Evolutionary conservation across 1,284 basidiomycete genomes (phyloP).

Genomic region (Microbotryum violaceum): DNA sequence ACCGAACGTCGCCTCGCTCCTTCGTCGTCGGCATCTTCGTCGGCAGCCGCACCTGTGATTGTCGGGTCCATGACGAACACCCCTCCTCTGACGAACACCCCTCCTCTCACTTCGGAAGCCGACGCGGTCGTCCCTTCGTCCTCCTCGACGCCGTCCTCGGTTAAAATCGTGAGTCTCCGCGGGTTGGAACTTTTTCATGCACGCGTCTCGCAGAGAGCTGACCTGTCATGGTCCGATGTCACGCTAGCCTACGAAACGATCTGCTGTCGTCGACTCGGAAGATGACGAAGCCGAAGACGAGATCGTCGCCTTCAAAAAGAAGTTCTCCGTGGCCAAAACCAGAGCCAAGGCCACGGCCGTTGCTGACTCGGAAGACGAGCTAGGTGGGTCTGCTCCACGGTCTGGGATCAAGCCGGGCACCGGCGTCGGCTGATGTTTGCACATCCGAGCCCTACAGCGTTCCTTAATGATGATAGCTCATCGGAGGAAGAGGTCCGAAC

Average conservation of each 20-base stretch:
- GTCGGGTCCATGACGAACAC: neutral
- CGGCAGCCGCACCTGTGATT: too few species aligned
- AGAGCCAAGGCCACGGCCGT: slow-evolving; percentile 9
- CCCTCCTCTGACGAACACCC: too few species aligned
- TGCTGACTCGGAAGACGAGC: slow-evolving; percentile 32
- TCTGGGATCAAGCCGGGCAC: neutral
- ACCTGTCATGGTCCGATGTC: too few species aligned
- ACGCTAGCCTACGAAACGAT: neutral
- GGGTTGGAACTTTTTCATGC: too few species aligned
- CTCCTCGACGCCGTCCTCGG: too few species aligned
- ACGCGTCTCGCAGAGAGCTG: too few species aligned
- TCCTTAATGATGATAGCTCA: neutral
- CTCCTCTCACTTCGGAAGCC: too few species aligned
- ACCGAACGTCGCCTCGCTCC: too few species aligned
- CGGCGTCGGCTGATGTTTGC: too few species aligned
- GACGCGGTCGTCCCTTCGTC: too few species aligned
- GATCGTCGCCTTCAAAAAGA: slow-evolving; percentile 19
- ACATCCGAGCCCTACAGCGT: neutral
- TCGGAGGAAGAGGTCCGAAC: neutral
- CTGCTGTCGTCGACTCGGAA: slow-evolving; percentile 11
- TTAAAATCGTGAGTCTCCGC: too few species aligned
- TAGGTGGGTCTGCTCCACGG: neutral
- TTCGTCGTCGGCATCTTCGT: too few species aligned
- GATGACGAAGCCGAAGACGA: slow-evolving; percentile 25
- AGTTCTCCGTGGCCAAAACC: slow-evolving; percentile 17